Evolutionary conservation across 176 grass and related monocot species (phyloP).

Genomic region (Aechmea fasciata): DNA sequence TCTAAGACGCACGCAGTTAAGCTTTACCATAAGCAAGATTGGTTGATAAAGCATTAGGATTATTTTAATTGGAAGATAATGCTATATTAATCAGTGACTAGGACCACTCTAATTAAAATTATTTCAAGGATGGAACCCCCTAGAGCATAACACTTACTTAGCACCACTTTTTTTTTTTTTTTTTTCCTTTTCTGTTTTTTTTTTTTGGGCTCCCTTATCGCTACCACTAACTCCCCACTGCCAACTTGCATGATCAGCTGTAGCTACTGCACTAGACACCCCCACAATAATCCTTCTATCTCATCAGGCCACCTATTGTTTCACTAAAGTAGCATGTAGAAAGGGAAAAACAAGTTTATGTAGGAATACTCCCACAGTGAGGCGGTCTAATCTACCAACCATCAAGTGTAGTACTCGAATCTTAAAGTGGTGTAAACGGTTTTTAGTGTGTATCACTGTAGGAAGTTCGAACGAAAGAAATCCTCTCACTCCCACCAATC

Average conservation of each 20-base stretch:
- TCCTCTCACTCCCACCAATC: not conserved
- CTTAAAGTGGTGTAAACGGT: too few relatives aligned
- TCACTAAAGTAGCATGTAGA: not conserved
- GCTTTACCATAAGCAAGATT: not conserved
- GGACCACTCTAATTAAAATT: conserved; percentile 4
- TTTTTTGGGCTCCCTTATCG: conserved; percentile 9
- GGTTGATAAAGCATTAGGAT: conserved; percentile 5
- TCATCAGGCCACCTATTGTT: not conserved
- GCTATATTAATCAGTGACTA: conserved; percentile 14
- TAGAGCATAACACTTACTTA: conserved; percentile 3
- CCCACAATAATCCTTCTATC: not conserved
- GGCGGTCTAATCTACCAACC: too few relatives aligned
- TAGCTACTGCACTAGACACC: not conserved
- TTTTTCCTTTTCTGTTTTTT: not conserved
- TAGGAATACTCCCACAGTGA: too few relatives aligned
- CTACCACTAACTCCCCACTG: conserved; percentile 3
- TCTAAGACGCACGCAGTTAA: not conserved
- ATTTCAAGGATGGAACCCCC: not conserved
- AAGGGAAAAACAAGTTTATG: not conserved
- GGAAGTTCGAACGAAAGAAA: not conserved
- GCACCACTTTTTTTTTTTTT: not conserved
- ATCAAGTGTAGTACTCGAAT: too few relatives aligned
- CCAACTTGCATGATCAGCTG: not conserved
- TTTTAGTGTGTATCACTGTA: not conserved
- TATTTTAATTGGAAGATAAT: conserved; percentile 22